phyloP scores from a whole-genome alignment of 352 stramenopile genomes.

The Plasmopara halstedii region DNA sequence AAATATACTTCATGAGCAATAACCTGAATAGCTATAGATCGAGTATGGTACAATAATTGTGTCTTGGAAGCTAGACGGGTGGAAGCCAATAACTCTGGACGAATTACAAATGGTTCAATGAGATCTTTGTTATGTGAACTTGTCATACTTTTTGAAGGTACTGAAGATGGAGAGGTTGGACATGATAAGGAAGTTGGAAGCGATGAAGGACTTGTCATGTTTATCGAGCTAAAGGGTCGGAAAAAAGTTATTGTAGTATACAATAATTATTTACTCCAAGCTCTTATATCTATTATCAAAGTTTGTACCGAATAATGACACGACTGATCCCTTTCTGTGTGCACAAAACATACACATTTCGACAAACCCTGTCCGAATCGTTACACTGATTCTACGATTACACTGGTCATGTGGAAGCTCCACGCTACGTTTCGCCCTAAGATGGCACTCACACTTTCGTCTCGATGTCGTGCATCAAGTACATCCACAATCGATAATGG shows the following conservation, averaged over 20 bases:
- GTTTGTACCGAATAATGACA: no score
- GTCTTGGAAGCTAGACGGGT: constrained; percentile 27
- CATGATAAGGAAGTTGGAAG: neutral
- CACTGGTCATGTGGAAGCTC: constrained; percentile 14
- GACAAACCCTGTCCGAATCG: neutral
- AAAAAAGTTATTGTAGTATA: no score
- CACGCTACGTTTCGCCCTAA: constrained; percentile 12
- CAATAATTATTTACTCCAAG: no score
- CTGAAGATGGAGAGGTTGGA: neutral
- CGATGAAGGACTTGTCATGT: neutral
- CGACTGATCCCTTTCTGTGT: no score
- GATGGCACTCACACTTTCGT: neutral
- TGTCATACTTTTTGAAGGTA: neutral
- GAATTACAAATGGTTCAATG: constrained; percentile 33
- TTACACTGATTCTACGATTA: neutral
- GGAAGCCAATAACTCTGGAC: constrained; percentile 29
- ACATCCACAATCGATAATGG: constrained; percentile 29
- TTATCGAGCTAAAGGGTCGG: neutral
- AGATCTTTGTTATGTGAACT: constrained; percentile 1
- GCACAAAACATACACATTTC: neutral
- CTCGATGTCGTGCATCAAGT: constrained; percentile 21
- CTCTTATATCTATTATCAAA: no score
- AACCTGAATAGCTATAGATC: constrained; percentile 23
- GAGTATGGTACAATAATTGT: constrained; percentile 26
- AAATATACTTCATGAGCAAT: constrained; percentile 38